Conservation (phyloP, 305 asterid genomes). For the Solanum chacoense region DNA sequence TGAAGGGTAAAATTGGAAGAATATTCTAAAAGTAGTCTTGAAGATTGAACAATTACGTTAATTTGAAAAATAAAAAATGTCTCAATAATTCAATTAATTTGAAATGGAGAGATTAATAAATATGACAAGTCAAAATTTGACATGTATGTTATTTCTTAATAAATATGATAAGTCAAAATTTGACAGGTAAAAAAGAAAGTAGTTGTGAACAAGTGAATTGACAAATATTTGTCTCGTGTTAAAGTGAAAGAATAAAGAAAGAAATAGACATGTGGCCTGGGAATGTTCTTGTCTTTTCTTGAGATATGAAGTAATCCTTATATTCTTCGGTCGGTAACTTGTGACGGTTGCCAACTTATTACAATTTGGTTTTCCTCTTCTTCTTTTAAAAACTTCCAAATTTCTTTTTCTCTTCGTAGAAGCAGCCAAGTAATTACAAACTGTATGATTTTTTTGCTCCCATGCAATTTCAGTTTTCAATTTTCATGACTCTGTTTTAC, state of each 20-base stretch:
- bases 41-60: too few species aligned
- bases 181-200: too few species aligned
- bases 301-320: constrained; percentile 3
- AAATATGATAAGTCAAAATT: too few species aligned
- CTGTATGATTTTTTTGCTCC: neutral
- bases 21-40: too few species aligned
- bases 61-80: too few species aligned
- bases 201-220: neutral
- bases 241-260: neutral
- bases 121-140: too few species aligned
- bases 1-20: too few species aligned
- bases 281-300: constrained; percentile 7
- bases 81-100: too few species aligned
- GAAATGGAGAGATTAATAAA: too few species aligned
- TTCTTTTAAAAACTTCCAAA: neutral
- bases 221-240: neutral
- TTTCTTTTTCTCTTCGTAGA: neutral
- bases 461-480: neutral
- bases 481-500: neutral
- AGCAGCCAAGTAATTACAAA: neutral
- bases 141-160: too few species aligned
- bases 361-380: neutral
- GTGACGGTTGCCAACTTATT: neutral
- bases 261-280: neutral
- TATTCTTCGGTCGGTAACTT: neutral